Conservation (phyloP, 495 filamentous ascomycete genomes). For the Cryomyces antarcticus region DNA sequence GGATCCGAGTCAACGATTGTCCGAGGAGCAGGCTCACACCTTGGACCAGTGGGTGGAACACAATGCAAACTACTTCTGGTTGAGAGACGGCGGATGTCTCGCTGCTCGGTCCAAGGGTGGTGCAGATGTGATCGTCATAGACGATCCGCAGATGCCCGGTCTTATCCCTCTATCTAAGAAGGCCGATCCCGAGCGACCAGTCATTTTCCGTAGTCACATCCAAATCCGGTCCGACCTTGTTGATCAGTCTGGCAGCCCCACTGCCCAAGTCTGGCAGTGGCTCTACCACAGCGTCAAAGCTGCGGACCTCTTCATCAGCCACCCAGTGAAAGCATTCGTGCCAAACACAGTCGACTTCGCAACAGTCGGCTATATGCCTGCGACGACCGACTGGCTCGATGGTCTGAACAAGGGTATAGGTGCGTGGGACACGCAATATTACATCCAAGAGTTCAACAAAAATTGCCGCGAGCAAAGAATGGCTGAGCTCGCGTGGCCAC, state of each 20-base stretch:
- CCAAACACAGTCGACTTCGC: conserved; percentile 42
- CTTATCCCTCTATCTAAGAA: conserved; percentile 61
- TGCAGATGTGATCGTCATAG: conserved; percentile 60
- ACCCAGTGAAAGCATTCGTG: conserved; percentile 63
- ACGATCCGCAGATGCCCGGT: conserved; percentile 78
- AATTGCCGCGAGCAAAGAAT: conserved; percentile 34
- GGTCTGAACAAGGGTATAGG: conserved; percentile 65
- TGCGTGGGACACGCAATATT: conserved; percentile 55
- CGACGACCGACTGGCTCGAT: conserved; percentile 79
- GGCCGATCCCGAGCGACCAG: conserved; percentile 48
- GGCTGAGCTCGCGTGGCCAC: conserved; percentile 46
- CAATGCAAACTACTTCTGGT: conserved; percentile 64
- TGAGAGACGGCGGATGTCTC: conserved; percentile 45
- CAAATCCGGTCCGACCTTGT: conserved; percentile 64
- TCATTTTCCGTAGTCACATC: conserved; percentile 70
- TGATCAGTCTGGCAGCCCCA: conserved; percentile 37
- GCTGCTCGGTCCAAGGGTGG: conserved; percentile 47
- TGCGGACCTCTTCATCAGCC: conserved; percentile 67
- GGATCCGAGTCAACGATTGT: conserved; percentile 38
- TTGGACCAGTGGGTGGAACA: conserved; percentile 57
- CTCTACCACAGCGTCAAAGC: conserved; percentile 52
- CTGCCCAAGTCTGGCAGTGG: conserved; percentile 58
- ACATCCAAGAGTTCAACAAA: conserved; percentile 52
- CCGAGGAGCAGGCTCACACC: conserved; percentile 32
- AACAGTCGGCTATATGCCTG: conserved; percentile 60